Percentiles rank a stretch among this genome's conserved stretches.
These are phyloP conservation scores for Chamaecyparis obtusa DNA, from an alignment of 75 land plant species.

Conservation along the genomic window DNA sequence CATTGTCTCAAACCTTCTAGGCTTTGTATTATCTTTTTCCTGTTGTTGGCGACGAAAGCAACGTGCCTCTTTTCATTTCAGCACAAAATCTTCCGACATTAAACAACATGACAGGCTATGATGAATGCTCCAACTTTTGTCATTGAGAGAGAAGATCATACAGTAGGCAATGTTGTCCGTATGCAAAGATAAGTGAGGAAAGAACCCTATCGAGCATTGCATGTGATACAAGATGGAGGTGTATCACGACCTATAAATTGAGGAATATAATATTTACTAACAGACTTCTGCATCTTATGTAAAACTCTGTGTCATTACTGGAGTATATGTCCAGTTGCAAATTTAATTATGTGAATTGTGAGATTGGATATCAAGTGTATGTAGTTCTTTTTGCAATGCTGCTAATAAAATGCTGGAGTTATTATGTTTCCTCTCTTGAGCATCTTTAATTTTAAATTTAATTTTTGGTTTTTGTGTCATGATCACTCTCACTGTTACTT, in stretches of 20 bases:
- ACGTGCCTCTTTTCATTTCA: not conserved
- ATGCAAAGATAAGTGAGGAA: slow-evolving; percentile 47
- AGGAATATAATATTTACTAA: not conserved
- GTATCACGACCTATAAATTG: not conserved
- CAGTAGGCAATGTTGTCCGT: slow-evolving; percentile 89
- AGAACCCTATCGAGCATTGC: too few relatives aligned
- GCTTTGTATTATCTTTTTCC: not conserved
- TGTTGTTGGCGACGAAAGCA: not conserved
- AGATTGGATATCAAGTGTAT: not conserved
- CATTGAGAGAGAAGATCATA: slow-evolving; percentile 91
- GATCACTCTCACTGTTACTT: too few relatives aligned
- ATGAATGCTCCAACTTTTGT: slow-evolving; percentile 98
- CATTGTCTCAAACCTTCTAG: not conserved
- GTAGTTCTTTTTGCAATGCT: not conserved
- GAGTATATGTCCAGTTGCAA: not conserved
- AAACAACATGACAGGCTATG: not conserved
- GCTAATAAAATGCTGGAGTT: not conserved
- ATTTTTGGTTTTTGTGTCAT: not conserved
- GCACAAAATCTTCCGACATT: not conserved
- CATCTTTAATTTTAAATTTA: not conserved
- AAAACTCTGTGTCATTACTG: not conserved
- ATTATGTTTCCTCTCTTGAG: not conserved
- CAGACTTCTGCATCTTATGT: not conserved
- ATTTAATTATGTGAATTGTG: not conserved
- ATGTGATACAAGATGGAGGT: not conserved